Conservation (phyloP, 2,329 filamentous ascomycete genomes). For the Diaporthe citri region DNA sequence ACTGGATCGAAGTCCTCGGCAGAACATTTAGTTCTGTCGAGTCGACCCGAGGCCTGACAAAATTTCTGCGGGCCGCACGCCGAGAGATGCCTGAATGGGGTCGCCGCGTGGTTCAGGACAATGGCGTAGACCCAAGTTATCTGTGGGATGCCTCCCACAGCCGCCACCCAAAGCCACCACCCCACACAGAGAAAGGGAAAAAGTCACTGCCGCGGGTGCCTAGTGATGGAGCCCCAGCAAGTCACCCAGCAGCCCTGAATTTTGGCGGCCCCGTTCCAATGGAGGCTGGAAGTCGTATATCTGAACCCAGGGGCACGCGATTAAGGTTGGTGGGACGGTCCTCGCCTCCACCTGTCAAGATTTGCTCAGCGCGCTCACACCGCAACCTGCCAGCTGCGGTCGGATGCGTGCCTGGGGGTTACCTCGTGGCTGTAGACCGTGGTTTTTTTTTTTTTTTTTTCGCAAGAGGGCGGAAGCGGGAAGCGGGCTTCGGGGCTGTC, state of each 20-base stretch:
- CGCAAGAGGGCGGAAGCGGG: too few species aligned
- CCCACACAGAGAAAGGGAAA: background rate
- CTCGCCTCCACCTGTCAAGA: constrained; percentile 20
- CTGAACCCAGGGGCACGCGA: constrained; percentile 16
- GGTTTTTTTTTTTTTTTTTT: too few species aligned
- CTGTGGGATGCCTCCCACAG: background rate
- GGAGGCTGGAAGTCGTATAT: constrained; percentile 2
- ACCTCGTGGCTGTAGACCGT: background rate
- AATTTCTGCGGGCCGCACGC: background rate
- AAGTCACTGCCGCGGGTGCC: background rate
- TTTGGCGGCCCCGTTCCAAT: background rate
- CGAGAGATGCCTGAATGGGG: background rate
- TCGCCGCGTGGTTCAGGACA: background rate
- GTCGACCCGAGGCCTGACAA: constrained; percentile 14
- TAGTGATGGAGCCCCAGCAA: constrained; percentile 2
- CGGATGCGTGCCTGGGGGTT: background rate
- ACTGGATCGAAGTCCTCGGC: background rate
- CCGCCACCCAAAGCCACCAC: background rate
- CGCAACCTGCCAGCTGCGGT: constrained; percentile 1
- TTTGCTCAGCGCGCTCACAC: background rate
- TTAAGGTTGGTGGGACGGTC: constrained; percentile 15
- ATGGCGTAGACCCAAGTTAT: background rate
- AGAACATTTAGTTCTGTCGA: background rate
- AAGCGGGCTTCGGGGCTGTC: background rate
- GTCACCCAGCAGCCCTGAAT: background rate